Evolutionary conservation across 768 basidiomycete species (phyloP).

Genomic region (Kwoniella dejecticola): DNA sequence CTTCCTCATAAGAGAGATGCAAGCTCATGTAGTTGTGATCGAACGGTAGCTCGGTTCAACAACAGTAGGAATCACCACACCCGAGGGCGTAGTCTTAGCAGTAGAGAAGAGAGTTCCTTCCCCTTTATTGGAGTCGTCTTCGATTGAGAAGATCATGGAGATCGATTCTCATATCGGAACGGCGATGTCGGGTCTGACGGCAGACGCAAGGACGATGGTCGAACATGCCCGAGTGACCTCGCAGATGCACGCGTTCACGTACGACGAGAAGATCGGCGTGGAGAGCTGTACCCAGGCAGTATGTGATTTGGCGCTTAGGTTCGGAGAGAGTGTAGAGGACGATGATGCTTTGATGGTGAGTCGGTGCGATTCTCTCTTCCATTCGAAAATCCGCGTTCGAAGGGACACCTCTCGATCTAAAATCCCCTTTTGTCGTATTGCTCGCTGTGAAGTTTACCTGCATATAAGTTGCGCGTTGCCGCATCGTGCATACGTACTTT

Average conservation of each 20-base stretch:
- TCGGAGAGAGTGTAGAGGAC: constrained; percentile 98
- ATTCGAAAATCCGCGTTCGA: background rate
- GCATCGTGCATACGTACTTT: too few species aligned
- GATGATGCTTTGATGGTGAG: constrained; percentile 94
- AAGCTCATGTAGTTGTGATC: too few species aligned
- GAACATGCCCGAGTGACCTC: constrained; percentile 97
- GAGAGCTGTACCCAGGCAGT: constrained; percentile 98
- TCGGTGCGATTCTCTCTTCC: constrained; percentile 7
- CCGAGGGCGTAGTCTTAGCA: constrained; percentile 85
- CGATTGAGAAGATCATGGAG: constrained; percentile 99
- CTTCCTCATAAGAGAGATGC: background rate
- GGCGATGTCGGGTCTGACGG: constrained; percentile 92
- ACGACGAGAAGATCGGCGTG: constrained; percentile 94
- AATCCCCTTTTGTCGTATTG: background rate
- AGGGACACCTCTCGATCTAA: background rate
- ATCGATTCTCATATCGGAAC: constrained; percentile 95
- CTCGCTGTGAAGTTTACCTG: too few species aligned
- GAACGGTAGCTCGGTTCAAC: constrained; percentile 84
- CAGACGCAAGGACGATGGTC: constrained; percentile 98
- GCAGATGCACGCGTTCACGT: constrained; percentile 80
- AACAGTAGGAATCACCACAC: constrained; percentile 90
- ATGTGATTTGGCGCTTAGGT: constrained; percentile 92
- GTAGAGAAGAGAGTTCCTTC: constrained; percentile 99
- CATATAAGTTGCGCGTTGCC: too few species aligned
- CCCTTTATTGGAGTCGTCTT: constrained; percentile 87